A percentile compares a stretch with the other conserved stretches of the same genome.
Conservation (phyloP, 352 stramenopile species). For the Pythium apleroticum region DNA sequence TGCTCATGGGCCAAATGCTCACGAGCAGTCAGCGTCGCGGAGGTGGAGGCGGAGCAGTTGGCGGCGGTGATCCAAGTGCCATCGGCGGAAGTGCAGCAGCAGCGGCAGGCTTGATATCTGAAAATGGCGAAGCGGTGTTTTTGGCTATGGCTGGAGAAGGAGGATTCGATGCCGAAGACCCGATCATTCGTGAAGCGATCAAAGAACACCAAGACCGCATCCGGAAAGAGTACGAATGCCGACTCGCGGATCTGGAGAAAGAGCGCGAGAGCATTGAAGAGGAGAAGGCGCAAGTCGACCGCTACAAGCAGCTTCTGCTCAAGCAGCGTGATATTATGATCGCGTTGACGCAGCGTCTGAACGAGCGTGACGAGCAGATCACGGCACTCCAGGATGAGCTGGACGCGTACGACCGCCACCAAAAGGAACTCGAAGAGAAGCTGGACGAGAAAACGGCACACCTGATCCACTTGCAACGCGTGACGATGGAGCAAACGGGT, state of each 20-base stretch:
- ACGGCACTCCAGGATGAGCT: slow-evolving; percentile 94
- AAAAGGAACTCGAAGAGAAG: slow-evolving; percentile 93
- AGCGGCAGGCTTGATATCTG: neutral
- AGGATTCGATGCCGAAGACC: slow-evolving; percentile 66
- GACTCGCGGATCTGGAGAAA: slow-evolving; percentile 91
- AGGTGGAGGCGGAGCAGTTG: slow-evolving; percentile 9
- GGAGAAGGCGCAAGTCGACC: slow-evolving; percentile 94
- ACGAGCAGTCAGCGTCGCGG: slow-evolving; percentile 66
- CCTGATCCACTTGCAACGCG: slow-evolving; percentile 92
- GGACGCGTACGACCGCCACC: slow-evolving; percentile 91
- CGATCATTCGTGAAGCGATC: slow-evolving; percentile 75
- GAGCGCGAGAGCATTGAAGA: slow-evolving; percentile 94
- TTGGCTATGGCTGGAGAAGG: slow-evolving; percentile 20
- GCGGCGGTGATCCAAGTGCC: neutral
- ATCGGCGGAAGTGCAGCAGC: neutral
- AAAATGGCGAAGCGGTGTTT: slow-evolving; percentile 17
- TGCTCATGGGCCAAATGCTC: slow-evolving; percentile 93
- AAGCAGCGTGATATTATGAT: slow-evolving; percentile 98
- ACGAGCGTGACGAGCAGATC: slow-evolving; percentile 95
- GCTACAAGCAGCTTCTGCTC: slow-evolving; percentile 95
- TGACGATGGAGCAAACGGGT: slow-evolving; percentile 85
- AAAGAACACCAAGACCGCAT: slow-evolving; percentile 91
- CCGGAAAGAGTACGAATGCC: slow-evolving; percentile 89
- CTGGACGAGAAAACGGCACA: slow-evolving; percentile 93
- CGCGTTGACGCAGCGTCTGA: slow-evolving; percentile 92